phyloP scores from a whole-genome alignment of 176 grass and related monocot species.

The Aegilops tauschii region DNA sequence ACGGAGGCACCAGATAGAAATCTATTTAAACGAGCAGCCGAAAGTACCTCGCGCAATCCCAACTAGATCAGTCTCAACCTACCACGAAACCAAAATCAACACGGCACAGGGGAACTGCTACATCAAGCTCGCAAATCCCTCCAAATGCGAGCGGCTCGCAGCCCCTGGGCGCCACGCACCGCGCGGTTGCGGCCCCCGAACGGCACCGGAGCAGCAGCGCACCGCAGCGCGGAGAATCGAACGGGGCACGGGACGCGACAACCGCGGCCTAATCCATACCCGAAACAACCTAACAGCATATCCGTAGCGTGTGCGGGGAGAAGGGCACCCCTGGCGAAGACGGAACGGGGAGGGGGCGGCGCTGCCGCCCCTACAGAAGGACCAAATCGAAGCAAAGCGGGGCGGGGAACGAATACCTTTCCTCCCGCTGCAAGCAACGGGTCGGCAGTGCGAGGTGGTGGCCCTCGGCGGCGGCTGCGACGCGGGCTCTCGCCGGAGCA shows the following conservation, averaged over 20 bases:
- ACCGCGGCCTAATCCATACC: not conserved
- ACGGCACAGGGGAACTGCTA: not conserved
- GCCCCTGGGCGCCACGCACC: not conserved
- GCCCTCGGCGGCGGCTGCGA: not conserved
- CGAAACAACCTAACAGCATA: not conserved
- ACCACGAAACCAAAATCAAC: not conserved
- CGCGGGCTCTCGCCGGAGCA: not conserved
- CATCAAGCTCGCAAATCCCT: not conserved
- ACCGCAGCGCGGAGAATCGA: not conserved
- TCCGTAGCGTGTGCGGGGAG: not conserved
- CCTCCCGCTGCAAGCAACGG: conserved; percentile 8
- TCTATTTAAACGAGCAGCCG: not conserved
- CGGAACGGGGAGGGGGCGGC: not conserved
- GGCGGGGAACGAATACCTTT: conserved; percentile 6
- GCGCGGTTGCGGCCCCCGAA: not conserved
- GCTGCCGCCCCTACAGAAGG: not conserved
- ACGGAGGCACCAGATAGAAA: not conserved
- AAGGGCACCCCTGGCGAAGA: not conserved
- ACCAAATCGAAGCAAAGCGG: not conserved
- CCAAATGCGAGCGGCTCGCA: no score
- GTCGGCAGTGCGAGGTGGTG: not conserved
- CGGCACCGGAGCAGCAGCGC: not conserved
- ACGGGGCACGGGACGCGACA: not conserved
- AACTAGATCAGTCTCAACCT: not conserved
- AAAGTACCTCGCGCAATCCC: not conserved